These are phyloP conservation scores for Alternaria viburni DNA, from an alignment of 2,329 filamentous ascomycete genomes.

Conservation along the genomic window DNA sequence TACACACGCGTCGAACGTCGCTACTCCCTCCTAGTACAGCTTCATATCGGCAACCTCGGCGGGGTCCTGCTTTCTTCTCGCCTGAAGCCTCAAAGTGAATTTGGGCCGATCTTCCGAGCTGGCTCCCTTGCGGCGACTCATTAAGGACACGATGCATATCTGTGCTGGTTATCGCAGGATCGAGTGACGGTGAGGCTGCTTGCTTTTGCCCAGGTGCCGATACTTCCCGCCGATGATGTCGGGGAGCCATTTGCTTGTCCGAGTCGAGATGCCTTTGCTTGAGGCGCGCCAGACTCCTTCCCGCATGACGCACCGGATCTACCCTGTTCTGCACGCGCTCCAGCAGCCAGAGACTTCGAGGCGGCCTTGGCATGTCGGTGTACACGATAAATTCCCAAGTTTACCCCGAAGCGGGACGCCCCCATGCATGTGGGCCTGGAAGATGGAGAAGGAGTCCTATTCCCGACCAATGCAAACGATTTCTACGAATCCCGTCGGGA, in stretches of 20 bases:
- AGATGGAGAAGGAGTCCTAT: slow-evolving; percentile 12
- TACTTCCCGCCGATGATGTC: background rate
- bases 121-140: background rate
- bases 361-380: slow-evolving; percentile 4
- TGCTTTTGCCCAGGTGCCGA: background rate
- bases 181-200: background rate
- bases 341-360: background rate
- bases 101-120: background rate
- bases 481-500: slow-evolving; percentile 7
- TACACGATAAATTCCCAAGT: background rate
- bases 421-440: background rate
- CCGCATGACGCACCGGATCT: slow-evolving; percentile 7
- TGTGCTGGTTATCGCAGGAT: background rate
- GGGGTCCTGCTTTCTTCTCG: background rate
- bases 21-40: background rate
- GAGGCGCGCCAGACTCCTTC: background rate
- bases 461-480: slow-evolving; percentile 18
- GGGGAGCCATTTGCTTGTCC: slow-evolving; percentile 9
- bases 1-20: background rate
- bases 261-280: background rate
- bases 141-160: background rate
- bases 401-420: background rate
- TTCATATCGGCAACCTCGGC: background rate
- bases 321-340: background rate
- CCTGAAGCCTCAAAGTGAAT: background rate